Evolutionary conservation across 768 basidiomycete species (phyloP), one percentile per base, ranked within the genome.

Genomic region (Trichaptum fuscoviolaceum): DNA sequence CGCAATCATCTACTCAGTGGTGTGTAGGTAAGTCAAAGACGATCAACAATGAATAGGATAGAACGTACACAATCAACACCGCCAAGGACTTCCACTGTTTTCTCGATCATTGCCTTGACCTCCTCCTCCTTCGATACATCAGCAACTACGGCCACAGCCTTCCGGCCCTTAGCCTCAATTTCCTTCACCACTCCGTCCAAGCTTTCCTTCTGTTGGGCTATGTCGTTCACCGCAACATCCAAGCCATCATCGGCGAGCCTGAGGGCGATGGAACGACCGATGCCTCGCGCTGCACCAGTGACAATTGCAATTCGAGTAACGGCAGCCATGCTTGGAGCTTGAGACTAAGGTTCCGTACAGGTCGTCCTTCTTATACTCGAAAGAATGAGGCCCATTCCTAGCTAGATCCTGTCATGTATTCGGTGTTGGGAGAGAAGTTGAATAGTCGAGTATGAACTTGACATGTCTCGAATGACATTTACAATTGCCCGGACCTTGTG

Each of bases 211-310:
- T 66, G 67, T 2, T 58, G 23, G 7, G 66, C 52, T 1, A 78
- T 24, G 57, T 78, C 77, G 57, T 76, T 75, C 6, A 78, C 67
- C 8, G 70, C 74, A 10, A 78, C 68, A 35, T 76, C 71, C 18
- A 73, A 74, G 4, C 77, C 76, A 62, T 78, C 76, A 0, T 72
- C 67, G 7, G 77, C 77, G 8, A 78, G 71, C 2, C 71, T 68
- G 8, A 78, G 71, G 0, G 77, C 76, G 18, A 77, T 74, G 1
- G 71, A 71, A 18, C 68, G 66, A 18, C 77, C 77, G 12, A 78
- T 77, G 35, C 76, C 77, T 67, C 73, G 69, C n/a, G 78, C 77
- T 8, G 73, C 74, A 26, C 42, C 42, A 20, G 42, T 52, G 42
- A 52, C 42, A 52, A 52, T 52, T 12, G 42, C 42, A 52, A 52